These are phyloP conservation scores for Mortierella sp. DNA, from an alignment of 371 early-diverging fungal genomes.

Conservation along the genomic window DNA sequence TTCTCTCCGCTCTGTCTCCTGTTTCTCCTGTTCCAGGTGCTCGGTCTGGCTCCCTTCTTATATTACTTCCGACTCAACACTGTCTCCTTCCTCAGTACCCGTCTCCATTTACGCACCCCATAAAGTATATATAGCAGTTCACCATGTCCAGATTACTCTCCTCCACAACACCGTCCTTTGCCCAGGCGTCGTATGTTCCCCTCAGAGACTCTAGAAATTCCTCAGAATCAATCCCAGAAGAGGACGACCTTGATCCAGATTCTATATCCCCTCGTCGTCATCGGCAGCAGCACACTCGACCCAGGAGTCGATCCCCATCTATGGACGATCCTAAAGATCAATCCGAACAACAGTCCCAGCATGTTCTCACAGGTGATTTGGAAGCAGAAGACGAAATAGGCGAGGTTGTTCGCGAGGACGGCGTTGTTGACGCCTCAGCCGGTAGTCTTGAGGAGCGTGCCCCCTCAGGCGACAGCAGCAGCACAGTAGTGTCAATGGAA, in stretches of 20 bases:
- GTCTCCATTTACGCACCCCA: too few species aligned
- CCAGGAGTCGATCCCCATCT: background rate
- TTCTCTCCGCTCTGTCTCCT: background rate
- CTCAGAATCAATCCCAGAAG: conserved; percentile 26
- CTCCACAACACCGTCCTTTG: conserved; percentile 37
- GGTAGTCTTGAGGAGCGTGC: conserved; percentile 3
- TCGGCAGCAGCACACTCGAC: conserved; percentile 3
- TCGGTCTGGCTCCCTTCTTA: too few species aligned
- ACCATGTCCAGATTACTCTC: conserved; percentile 48
- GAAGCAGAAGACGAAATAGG: conserved; percentile 12
- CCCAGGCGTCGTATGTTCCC: conserved; percentile 41
- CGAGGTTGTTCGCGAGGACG: background rate
- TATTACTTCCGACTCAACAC: too few species aligned
- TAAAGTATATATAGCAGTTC: background rate
- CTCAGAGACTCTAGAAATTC: conserved; percentile 30
- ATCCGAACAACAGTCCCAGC: background rate
- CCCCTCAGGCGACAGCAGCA: conserved; percentile 21
- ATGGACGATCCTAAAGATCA: background rate
- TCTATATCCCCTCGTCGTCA: conserved; percentile 16
- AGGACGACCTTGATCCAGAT: conserved; percentile 41
- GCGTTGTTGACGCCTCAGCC: background rate
- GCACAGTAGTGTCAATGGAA: conserved; percentile 24
- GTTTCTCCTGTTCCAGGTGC: background rate
- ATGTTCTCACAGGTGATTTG: conserved; percentile 17
- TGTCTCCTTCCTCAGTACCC: too few species aligned